Percentiles rank a stretch among this genome's conserved stretches.
Evolutionary conservation across 75 land plant species (phyloP).

Genomic region (Sequoiadendron giganteum): DNA sequence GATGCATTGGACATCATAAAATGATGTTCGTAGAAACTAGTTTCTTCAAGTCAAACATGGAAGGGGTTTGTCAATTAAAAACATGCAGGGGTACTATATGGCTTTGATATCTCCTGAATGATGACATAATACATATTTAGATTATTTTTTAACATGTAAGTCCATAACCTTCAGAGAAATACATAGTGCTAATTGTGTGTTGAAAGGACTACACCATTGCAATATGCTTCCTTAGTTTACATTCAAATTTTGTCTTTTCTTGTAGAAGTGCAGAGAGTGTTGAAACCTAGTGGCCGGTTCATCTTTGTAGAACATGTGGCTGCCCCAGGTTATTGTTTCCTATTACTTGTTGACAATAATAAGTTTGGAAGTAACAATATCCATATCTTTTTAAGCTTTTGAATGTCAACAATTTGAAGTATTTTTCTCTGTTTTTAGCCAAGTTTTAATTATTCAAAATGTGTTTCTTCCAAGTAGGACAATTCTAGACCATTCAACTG

Average conservation of each 20-base stretch:
- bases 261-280: constrained; percentile 85
- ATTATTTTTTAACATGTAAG: background rate
- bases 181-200: background rate
- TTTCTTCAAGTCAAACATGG: background rate
- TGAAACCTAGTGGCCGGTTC: constrained; percentile 74
- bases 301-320: constrained; percentile 91
- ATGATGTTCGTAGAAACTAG: background rate
- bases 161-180: background rate
- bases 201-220: background rate
- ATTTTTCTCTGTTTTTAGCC: background rate
- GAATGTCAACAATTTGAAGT: background rate
- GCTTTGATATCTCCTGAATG: background rate
- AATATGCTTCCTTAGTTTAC: background rate
- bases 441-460: background rate
- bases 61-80: background rate
- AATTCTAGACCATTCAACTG: background rate
- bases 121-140: background rate
- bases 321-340: constrained; percentile 61
- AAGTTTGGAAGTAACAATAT: constrained; percentile 4
- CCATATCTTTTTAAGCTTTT: background rate
- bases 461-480: background rate
- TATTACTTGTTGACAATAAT: background rate
- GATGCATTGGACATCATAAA: background rate
- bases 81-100: constrained; percentile 9
- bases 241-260: constrained; percentile 2